A percentile compares a stretch with the other conserved stretches of the same genome.
phyloP scores from a whole-genome alignment of 352 stramenopile species.

The Phytophthora tentaculata region DNA sequence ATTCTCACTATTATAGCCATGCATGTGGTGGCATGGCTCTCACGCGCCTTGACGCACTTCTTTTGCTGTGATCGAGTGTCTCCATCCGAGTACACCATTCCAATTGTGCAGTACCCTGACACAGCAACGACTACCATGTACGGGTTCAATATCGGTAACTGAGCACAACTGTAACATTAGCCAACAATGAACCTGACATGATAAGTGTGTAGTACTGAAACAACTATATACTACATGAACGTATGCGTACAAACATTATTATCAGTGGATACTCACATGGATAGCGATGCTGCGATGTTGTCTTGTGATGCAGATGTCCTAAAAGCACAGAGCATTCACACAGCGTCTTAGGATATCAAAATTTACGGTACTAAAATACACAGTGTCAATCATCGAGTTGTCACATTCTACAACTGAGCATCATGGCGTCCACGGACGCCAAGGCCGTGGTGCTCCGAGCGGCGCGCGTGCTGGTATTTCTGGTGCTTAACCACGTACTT shows the following conservation, averaged over 20 bases:
- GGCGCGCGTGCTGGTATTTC: conserved; percentile 51
- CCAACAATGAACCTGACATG: not conserved
- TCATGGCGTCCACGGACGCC: conserved; percentile 17
- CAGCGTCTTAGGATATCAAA: conserved; percentile 21
- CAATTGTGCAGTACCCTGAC: conserved; percentile 39
- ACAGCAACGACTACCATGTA: conserved; percentile 21
- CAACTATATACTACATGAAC: not conserved
- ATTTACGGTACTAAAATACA: conserved; percentile 12
- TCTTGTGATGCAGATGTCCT: conserved; percentile 12
- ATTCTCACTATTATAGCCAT: conserved; percentile 61
- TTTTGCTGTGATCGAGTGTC: conserved; percentile 73
- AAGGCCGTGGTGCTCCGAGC: conserved; percentile 17
- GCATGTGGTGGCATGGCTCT: conserved; percentile 56
- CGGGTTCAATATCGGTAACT: conserved; percentile 17
- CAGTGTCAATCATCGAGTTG: conserved; percentile 10
- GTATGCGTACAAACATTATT: not conserved
- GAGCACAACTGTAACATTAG: conserved; percentile 12
- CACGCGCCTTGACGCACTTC: conserved; percentile 57
- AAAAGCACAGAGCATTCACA: not conserved
- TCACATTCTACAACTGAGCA: conserved; percentile 24
- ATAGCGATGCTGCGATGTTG: conserved; percentile 3
- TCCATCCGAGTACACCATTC: conserved; percentile 54
- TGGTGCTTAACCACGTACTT: conserved; percentile 66
- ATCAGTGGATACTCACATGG: not conserved
- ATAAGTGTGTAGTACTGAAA: not conserved